Base-by-base conservation (phyloP, 1,284 basidiomycete genomes). In the Stereum hirsutum region DNA sequence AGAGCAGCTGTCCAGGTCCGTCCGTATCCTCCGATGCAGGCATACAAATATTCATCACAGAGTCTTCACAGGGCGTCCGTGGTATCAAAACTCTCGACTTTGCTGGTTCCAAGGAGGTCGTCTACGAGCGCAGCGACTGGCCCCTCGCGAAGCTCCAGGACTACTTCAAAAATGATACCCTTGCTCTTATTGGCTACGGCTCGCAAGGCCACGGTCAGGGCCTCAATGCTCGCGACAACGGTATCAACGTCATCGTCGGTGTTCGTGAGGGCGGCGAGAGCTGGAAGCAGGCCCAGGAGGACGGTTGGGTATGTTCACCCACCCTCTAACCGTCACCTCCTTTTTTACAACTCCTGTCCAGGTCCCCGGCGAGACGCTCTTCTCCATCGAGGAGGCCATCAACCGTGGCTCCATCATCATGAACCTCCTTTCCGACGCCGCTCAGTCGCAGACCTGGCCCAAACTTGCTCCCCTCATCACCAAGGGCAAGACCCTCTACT, bases 401-500 rank as follows among this genome's bases (percentile, higher is more conserved):
- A 75, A 87, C 55, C 81, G 78, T 56, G 96, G 95, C 41, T 96
- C 95, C 31, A 96, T 98, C 75, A 90, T 99, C 78, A 99, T 99
- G 96, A 98, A 98, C 78, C 76, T 99, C 46, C 83, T 99, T 55
- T 98, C 94, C 43, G 96, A 99, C 63, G 96, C 96, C 42, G 95
- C 95, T 25, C 96, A 99, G 71, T 93, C 91, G 25, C 78, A 87
- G 63, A 97, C 93, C 30, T 99, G 95, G 95, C 72, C 83, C 39
- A 71, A 78, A 49, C 61, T 99, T 57, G 84, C 81, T 35, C 92
- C 94, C 49, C 77, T 93, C 55, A 92, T 98, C 73, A 97, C 91
- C 68, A 93, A 95, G 79, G 94, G 91, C 69, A 98, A 99, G 80
- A 99, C 96, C 20, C 85, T 99, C 54, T 98, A 99, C 85, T 99